Percentiles rank a stretch among this genome's conserved stretches.
These are phyloP conservation scores for Tieghemiomyces parasiticus DNA, from an alignment of 192 early-diverging fungal genomes.

Conservation along the genomic window DNA sequence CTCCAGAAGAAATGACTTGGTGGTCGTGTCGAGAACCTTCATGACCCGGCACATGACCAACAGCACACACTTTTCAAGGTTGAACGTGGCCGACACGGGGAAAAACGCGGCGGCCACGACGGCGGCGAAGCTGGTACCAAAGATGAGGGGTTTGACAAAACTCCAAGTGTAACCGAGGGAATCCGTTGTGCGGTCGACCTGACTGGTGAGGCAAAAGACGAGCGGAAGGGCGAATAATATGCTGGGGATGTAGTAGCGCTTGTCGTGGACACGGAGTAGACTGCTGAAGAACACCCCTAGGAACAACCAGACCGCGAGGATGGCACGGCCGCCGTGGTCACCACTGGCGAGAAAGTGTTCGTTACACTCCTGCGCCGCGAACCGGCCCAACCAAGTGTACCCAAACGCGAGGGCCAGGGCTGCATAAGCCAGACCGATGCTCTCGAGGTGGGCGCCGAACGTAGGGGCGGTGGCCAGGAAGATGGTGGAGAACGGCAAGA, in stretches of 20 bases:
- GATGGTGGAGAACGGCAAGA: neutral
- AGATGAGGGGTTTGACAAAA: conserved; percentile 1
- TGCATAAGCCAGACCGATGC: neutral
- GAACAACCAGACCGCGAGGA: conserved; percentile 4
- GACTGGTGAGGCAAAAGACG: neutral
- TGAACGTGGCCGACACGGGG: neutral
- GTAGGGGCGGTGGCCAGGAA: neutral
- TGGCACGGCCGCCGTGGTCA: conserved; percentile 5
- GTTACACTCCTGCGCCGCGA: neutral
- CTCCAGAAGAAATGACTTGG: neutral
- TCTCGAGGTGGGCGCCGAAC: conserved; percentile 1
- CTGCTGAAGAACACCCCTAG: neutral
- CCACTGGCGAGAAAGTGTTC: neutral
- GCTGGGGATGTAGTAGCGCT: conserved; percentile 1
- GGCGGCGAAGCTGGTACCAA: neutral
- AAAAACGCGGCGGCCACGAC: neutral
- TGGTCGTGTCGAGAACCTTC: neutral
- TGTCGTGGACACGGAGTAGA: neutral
- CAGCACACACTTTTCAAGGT: neutral
- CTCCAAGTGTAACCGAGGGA: neutral
- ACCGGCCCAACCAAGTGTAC: neutral
- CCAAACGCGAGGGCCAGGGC: neutral
- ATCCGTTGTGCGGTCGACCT: neutral
- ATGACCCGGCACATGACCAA: neutral
- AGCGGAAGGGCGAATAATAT: conserved; percentile 7